These are phyloP conservation scores for Macrolepiota fuliginosa DNA, from an alignment of 768 basidiomycete species.

Conservation along the genomic window DNA sequence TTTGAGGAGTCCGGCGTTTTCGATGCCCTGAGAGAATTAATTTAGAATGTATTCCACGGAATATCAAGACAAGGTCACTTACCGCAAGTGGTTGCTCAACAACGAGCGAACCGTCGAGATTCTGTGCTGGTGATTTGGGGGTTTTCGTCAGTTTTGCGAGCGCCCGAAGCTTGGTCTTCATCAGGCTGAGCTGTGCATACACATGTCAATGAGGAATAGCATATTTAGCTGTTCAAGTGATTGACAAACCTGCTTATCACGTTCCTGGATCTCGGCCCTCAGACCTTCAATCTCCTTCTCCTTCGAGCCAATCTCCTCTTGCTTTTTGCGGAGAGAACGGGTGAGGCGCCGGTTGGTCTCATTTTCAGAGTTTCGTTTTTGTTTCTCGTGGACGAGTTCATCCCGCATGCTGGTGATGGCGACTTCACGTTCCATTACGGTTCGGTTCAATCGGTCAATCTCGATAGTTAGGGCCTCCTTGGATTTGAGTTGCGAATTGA, in stretches of 20 bases:
- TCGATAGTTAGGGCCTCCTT: constrained; percentile 2
- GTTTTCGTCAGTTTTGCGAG: neutral
- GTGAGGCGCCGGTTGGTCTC: constrained; percentile 10
- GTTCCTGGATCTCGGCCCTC: constrained; percentile 2
- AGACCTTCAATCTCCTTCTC: constrained; percentile 2
- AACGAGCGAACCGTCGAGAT: constrained; percentile 7
- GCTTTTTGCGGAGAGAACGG: constrained; percentile 11
- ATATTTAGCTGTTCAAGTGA: neutral
- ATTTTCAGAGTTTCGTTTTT: constrained; percentile 4
- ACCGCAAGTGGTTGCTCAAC: constrained; percentile 7
- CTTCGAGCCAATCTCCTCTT: constrained; percentile 2
- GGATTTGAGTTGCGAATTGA: constrained; percentile 1
- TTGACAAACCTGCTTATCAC: constrained; percentile 7
- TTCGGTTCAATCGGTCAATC: neutral
- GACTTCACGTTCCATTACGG: neutral
- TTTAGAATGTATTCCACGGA: neutral
- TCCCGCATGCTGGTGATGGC: neutral
- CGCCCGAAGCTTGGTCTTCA: constrained; percentile 6
- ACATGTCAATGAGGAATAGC: neutral
- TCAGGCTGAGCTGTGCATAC: neutral
- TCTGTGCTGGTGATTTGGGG: neutral
- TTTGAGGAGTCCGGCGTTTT: neutral
- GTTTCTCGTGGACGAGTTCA: constrained; percentile 4
- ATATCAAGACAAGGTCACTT: neutral
- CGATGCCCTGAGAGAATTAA: neutral